phyloP scores from a whole-genome alignment of 257 asterid species.

The Penstemon eatonii region DNA sequence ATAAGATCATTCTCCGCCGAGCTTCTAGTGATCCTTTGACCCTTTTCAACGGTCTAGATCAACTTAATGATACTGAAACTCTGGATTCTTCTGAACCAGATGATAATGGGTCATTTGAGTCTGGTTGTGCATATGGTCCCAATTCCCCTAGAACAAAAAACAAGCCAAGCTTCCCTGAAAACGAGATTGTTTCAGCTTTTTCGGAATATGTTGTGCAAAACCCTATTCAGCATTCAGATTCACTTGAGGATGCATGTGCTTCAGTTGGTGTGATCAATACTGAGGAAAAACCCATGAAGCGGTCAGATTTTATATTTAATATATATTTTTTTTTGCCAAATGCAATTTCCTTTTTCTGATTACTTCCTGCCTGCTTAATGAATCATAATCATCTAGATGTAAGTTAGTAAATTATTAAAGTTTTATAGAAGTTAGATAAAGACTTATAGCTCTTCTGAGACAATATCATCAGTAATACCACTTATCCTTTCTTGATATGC shows the following conservation, averaged over 20 bases:
- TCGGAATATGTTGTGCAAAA: conserved; percentile 53
- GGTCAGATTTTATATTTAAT: conserved; percentile 45
- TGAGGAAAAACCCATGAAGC: conserved; percentile 47
- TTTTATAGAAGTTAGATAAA: not conserved
- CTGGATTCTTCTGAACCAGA: conserved; percentile 43
- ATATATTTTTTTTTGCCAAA: conserved; percentile 13
- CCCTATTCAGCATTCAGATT: conserved; percentile 45
- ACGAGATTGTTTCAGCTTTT: conserved; percentile 62
- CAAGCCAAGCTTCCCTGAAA: conserved; percentile 48
- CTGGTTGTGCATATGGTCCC: conserved; percentile 69
- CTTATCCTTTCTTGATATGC: not conserved
- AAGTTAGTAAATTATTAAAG: not conserved
- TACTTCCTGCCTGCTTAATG: conserved; percentile 10
- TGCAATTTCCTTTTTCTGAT: conserved; percentile 15
- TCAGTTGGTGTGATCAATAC: conserved; percentile 37
- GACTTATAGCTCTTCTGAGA: not conserved
- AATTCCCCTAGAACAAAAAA: conserved; percentile 75
- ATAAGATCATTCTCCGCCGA: conserved; percentile 42
- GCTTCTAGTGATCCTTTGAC: conserved; percentile 63
- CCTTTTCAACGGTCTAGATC: conserved; percentile 42
- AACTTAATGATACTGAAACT: conserved; percentile 35
- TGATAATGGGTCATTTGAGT: conserved; percentile 38
- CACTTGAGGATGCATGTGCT: conserved; percentile 33
- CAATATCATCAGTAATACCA: not conserved
- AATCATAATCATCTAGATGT: not conserved